phyloP scores from a whole-genome alignment of 2,329 filamentous ascomycete species.

The Aschersonia sp. region DNA sequence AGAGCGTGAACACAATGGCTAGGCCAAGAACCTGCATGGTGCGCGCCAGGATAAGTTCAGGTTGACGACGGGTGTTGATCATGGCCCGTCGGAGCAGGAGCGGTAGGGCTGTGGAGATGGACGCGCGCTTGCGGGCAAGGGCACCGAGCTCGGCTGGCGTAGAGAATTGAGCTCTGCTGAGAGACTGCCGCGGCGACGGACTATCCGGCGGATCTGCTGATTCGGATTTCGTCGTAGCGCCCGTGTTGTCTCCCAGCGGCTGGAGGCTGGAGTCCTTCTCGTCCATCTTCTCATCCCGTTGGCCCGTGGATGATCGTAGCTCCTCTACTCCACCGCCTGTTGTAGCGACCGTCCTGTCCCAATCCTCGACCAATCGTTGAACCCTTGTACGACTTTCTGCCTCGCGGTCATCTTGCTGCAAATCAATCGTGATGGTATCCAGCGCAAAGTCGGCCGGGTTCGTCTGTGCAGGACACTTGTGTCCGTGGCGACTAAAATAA shows the following conservation, averaged over 20 bases:
- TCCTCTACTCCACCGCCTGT: neutral
- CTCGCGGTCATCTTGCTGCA: conserved; percentile 51
- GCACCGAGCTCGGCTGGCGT: conserved; percentile 60
- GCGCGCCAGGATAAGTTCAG: conserved; percentile 47
- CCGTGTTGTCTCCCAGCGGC: no score
- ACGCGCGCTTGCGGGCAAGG: conserved; percentile 46
- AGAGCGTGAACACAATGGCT: conserved; percentile 47
- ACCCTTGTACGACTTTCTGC: conserved; percentile 48
- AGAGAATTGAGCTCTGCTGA: conserved; percentile 32
- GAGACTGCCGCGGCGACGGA: neutral
- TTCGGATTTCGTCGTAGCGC: no score
- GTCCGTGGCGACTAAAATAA: conserved; percentile 46
- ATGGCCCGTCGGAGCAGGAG: conserved; percentile 51
- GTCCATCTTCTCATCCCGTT: neutral
- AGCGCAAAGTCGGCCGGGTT: conserved; percentile 69
- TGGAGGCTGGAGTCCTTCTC: no score
- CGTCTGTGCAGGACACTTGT: conserved; percentile 51
- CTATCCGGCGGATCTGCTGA: neutral
- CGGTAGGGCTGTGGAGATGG: conserved; percentile 48
- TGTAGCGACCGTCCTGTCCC: conserved; percentile 24
- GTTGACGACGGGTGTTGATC: conserved; percentile 56
- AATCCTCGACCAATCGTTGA: conserved; percentile 42
- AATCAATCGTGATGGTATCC: conserved; percentile 61
- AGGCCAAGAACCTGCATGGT: conserved; percentile 53
- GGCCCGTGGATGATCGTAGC: neutral